Base-by-base conservation (phyloP, 805 yeast genomes). In the Kazachstania africana region DNA sequence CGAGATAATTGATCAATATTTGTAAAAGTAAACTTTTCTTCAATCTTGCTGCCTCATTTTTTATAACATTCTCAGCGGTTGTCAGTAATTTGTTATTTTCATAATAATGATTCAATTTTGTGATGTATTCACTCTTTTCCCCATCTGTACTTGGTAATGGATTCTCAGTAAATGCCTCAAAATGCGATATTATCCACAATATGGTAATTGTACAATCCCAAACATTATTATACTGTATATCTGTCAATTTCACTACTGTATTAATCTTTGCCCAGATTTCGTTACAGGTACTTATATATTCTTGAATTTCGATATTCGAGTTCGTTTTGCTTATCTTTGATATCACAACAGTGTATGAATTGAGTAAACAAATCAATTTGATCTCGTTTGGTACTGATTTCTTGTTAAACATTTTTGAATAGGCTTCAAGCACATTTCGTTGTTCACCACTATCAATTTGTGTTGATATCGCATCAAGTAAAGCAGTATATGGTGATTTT, bases 151-250 rank as follows among this genome's bases (percentile, higher is more conserved):
- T 37, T 3, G 56, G 50, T 29, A 53, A 33, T 8, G 56, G 50
- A 22, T 37, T 39, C 16, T 36, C 36, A 2, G 53, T 48, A 26
- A 55, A 55, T 0, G 57, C 56, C 17, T 55, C 53, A 22, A 52
- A 47, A 36, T 48, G 57, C 2, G 52, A 30, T 23, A 45, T 40
- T 8, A 52, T 38, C 54, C 57, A 50, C 4, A 51, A 14, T n/a
- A 55, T 30, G 3, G 43, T 36, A 14, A 42, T 29, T 1, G 54
- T 47, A 33, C 57, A 45, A 14, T 44, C 48, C 54, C 54, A 53
- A 17, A 45, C 36, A 12, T 38, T 29, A 28, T 48, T 52, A 13
- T 40, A 27, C 8, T 27, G 27, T n/a, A 49, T 32, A 19, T 39
- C 41, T 2, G 47, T 36, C 5, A 26, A 33, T 12, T 28, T 22